A percentile compares a stretch with the other conserved stretches of the same genome.
Conservation (phyloP, 805 yeast species). For the Starmerella vitae region DNA sequence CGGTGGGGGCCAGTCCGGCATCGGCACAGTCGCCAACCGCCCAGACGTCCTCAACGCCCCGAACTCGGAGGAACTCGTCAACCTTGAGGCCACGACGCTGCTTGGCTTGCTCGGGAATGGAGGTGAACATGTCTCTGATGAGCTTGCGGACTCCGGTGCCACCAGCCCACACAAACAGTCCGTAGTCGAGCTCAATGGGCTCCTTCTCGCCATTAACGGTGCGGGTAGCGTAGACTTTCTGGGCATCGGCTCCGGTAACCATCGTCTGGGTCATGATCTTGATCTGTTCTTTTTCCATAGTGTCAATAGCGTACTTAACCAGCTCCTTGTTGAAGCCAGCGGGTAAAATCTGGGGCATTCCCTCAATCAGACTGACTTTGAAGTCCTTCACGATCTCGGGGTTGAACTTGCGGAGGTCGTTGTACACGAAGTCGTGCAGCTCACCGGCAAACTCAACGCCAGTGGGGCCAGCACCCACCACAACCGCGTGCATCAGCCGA, state of each 20-base stretch:
- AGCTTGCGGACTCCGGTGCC: constrained; percentile 85
- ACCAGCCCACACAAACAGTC: constrained; percentile 93
- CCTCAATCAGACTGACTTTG: constrained; percentile 76
- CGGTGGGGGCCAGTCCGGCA: constrained; percentile 86
- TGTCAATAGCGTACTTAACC: constrained; percentile 59
- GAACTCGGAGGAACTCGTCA: constrained; percentile 65
- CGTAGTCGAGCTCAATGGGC: constrained; percentile 62
- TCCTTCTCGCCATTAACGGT: constrained; percentile 56
- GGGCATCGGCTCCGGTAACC: constrained; percentile 72
- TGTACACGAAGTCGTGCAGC: constrained; percentile 83
- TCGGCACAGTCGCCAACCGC: constrained; percentile 92
- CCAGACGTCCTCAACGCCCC: constrained; percentile 70
- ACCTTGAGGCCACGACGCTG: constrained; percentile 81
- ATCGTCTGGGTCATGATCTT: constrained; percentile 69
- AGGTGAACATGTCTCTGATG: constrained; percentile 48
- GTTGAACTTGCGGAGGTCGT: constrained; percentile 78
- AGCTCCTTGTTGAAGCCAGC: constrained; percentile 31
- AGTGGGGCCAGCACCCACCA: constrained; percentile 98
- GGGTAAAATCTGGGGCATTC: constrained; percentile 71
- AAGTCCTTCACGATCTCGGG: constrained; percentile 75
- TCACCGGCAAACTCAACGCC: constrained; percentile 98
- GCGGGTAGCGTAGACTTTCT: constrained; percentile 53
- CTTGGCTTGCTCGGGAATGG: constrained; percentile 51
- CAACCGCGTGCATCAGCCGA: constrained; percentile 74
- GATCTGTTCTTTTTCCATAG: constrained; percentile 55